Base-by-base conservation (phyloP, 2,329 filamentous ascomycete genomes). In the Tolypocladium paradoxum region DNA sequence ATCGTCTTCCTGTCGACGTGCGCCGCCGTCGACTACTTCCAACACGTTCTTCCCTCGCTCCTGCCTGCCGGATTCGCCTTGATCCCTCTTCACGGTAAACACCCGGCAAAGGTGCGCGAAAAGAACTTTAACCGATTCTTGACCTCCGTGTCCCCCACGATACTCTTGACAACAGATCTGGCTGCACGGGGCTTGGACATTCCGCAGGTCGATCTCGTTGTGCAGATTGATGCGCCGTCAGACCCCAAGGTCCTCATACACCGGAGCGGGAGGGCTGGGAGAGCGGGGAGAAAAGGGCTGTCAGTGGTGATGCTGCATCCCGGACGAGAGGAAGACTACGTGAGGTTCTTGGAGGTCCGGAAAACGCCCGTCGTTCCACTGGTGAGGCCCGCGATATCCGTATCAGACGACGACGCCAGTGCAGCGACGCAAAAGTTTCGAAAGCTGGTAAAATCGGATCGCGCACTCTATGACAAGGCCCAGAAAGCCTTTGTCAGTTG, bases 231-330 rank as follows among this genome's bases (percentile, higher is more conserved):
- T 65, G 87, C 62, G 70, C 90, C 64, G 1, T 89, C 86, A 40
- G 91, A 96, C 62, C 89, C 91, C 0, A 97, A 97, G 67, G 90
- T 88, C 12, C 97, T 97, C 64, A 89, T 99, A 55, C 93, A 99
- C 69, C 85, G 93, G 6, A 87, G 93, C 31, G 93, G 93, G 1
- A 81, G 93, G 58, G 90, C 93, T 1, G 93, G 93, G 0, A 81
- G 93, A 24, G 96, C 96, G 65, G 91, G 91, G 0, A 79, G 92
- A 56, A 84, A 85, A 56, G 93, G 93, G 0, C 72, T 96, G 22
- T 90, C 90, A 16, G 81, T 97, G 1, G 84, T 95, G 0, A 85
- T 99, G 66, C 76, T 99, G 20, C 88, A 88, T 8, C 87, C 88
- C 0, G 90, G 90, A 1, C 77, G 83, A 20, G 93, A 97, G 69